Conservation (phyloP, 73 alveolate species). For the Paramecium biaurelia region DNA sequence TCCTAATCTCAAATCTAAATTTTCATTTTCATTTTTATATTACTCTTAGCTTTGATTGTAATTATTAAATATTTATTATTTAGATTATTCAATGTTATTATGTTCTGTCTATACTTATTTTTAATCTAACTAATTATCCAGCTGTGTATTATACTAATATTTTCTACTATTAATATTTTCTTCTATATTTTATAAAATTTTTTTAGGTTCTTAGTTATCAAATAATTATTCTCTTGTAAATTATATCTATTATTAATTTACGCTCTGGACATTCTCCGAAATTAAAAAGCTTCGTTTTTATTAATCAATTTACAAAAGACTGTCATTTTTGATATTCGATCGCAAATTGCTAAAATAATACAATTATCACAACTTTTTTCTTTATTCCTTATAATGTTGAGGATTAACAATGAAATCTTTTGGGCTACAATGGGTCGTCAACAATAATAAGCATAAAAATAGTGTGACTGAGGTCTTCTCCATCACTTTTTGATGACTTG, state of each 20-base stretch:
- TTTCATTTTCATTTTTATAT: neutral
- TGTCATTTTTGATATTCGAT: neutral
- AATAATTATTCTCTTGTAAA: neutral
- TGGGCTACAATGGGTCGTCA: neutral
- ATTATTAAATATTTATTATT: too few relatives aligned
- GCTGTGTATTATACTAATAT: too few relatives aligned
- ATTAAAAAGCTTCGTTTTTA: neutral
- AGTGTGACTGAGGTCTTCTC: neutral
- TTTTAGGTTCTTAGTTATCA: neutral
- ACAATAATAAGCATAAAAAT: neutral
- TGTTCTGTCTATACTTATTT: too few relatives aligned
- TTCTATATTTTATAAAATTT: neutral
- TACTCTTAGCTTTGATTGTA: neutral
- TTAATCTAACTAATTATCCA: too few relatives aligned
- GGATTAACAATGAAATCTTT: neutral
- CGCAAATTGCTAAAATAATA: neutral
- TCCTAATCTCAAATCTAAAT: neutral
- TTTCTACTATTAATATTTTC: neutral
- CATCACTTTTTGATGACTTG: neutral
- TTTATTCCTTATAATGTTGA: neutral
- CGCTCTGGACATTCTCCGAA: neutral
- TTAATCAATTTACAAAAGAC: neutral
- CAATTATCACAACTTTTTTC: neutral
- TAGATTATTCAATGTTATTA: neutral
- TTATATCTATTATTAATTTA: too few relatives aligned